These are phyloP conservation scores for Penicillium coffeae DNA, from an alignment of 495 filamentous ascomycete genomes.

Conservation along the genomic window DNA sequence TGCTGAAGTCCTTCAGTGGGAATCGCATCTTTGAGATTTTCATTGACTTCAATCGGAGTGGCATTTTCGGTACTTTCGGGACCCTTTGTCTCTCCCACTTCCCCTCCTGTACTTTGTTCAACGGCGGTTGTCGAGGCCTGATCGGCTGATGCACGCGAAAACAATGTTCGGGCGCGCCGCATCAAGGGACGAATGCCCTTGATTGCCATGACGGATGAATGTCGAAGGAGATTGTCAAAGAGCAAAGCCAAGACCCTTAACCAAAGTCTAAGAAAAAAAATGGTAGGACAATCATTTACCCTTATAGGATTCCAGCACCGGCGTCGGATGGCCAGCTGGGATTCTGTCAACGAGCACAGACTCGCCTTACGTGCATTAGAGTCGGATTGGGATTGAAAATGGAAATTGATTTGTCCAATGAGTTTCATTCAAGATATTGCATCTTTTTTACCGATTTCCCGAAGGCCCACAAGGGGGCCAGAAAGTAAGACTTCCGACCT, in stretches of 20 bases:
- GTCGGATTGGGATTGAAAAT: no score
- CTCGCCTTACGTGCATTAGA: no score
- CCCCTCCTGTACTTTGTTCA: background rate
- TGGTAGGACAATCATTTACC: background rate
- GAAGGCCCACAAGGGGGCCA: no score
- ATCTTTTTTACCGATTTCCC: no score
- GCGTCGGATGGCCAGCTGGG: constrained; percentile 2
- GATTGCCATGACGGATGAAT: background rate
- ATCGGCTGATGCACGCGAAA: background rate
- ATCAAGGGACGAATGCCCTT: constrained; percentile 5
- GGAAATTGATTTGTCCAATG: no score
- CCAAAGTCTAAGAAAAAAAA: background rate
- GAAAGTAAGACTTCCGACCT: no score
- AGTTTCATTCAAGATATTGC: no score
- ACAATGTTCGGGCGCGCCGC: constrained; percentile 2
- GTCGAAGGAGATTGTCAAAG: background rate
- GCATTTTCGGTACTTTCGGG: constrained; percentile 22
- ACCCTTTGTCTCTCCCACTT: constrained; percentile 3
- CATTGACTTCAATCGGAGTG: constrained; percentile 47
- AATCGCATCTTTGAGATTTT: constrained; percentile 20
- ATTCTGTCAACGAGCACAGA: background rate
- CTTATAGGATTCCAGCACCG: constrained; percentile 2
- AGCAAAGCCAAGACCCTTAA: background rate
- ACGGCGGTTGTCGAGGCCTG: background rate
- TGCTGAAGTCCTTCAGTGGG: constrained; percentile 13